Conservation (phyloP, 345 rosid genomes). For the Citrus trifoliata region DNA sequence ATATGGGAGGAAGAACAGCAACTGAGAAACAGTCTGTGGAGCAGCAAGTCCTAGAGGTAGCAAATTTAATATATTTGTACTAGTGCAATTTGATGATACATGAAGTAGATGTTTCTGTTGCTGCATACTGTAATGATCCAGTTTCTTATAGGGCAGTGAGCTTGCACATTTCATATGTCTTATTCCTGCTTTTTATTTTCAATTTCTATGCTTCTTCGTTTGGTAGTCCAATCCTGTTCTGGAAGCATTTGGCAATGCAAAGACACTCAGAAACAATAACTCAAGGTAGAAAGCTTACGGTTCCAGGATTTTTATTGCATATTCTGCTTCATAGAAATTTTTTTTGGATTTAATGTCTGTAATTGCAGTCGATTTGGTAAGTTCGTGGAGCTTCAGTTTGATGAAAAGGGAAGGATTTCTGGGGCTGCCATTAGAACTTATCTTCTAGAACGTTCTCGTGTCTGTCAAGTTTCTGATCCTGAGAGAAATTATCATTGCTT, state of each 20-base stretch:
- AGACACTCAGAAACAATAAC: slow-evolving; percentile 94
- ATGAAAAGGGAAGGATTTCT: slow-evolving; percentile 76
- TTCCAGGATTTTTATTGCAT: slow-evolving; percentile 1
- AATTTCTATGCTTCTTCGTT: slow-evolving; percentile 11
- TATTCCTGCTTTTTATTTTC: not conserved
- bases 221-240: slow-evolving; percentile 95
- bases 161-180: not conserved
- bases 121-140: not conserved
- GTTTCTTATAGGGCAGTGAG: slow-evolving; percentile 2
- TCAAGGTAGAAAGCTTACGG: slow-evolving; percentile 59
- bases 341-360: slow-evolving; percentile 15
- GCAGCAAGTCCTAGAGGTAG: slow-evolving; percentile 96
- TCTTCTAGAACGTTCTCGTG: slow-evolving; percentile 93
- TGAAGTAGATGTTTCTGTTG: slow-evolving; percentile 8
- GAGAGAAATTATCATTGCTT: slow-evolving; percentile 99
- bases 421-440: slow-evolving; percentile 99
- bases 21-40: slow-evolving; percentile 84
- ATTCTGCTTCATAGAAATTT: slow-evolving; percentile 12
- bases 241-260: slow-evolving; percentile 99
- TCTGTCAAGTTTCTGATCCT: slow-evolving; percentile 98
- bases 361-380: slow-evolving; percentile 94
- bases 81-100: slow-evolving; percentile 7
- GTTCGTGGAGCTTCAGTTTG: slow-evolving; percentile 96
- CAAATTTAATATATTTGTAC: not conserved
- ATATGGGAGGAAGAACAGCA: slow-evolving; percentile 87